Evolutionary conservation across 306 rosid genomes (phyloP).

Genomic region (Bauhinia variegata): DNA sequence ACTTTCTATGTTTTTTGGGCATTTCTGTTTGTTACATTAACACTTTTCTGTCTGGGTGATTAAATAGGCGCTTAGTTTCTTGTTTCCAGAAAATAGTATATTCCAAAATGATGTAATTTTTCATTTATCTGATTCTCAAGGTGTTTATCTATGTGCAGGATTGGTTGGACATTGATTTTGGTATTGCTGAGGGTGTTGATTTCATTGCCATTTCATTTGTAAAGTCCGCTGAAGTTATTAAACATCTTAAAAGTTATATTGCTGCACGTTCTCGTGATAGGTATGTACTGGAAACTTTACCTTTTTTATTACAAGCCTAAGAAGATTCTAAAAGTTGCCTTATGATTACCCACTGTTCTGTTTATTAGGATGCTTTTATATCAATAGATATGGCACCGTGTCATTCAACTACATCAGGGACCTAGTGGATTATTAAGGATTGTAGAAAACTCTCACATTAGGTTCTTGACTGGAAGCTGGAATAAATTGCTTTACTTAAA

Average conservation of each 20-base stretch:
- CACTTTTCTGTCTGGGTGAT: background rate
- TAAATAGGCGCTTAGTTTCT: constrained; percentile 18
- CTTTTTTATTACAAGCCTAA: background rate
- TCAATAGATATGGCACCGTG: background rate
- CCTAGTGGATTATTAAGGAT: background rate
- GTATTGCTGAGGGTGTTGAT: constrained; percentile 94
- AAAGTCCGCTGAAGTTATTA: constrained; percentile 98
- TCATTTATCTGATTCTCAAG: constrained; percentile 41
- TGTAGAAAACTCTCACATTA: background rate
- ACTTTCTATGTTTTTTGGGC: background rate
- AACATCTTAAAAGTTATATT: constrained; percentile 93
- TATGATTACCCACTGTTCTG: too few species aligned
- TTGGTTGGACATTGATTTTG: constrained; percentile 99
- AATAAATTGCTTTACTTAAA: background rate
- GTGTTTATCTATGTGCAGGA: constrained; percentile 57
- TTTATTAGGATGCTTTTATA: background rate
- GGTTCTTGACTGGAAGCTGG: background rate
- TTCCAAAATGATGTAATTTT: constrained; percentile 3
- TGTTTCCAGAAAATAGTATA: constrained; percentile 5
- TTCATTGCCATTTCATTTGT: constrained; percentile 96
- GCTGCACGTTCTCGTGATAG: constrained; percentile 88
- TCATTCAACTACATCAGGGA: constrained; percentile 9
- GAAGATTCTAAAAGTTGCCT: background rate
- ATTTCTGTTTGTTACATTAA: constrained; percentile 19
- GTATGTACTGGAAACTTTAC: constrained; percentile 42